Percentiles rank a stretch among this genome's conserved stretches.
phyloP scores from a whole-genome alignment of 768 basidiomycete species.

The Russula vinacea region DNA sequence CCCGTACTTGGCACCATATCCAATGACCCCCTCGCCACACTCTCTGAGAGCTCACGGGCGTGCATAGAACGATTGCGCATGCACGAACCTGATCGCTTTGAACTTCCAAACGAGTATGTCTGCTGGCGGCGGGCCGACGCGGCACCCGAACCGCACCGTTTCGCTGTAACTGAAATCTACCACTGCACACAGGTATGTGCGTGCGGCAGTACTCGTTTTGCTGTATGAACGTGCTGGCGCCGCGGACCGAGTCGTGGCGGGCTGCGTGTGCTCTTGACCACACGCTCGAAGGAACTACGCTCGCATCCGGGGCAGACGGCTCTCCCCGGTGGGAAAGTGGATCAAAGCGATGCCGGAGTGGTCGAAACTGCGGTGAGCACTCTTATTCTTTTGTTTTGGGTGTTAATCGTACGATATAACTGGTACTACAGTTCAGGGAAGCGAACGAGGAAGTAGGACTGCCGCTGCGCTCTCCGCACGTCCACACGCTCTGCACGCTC shows the following conservation, averaged over 20 bases:
- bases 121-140: not conserved
- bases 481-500: slow-evolving; percentile 59
- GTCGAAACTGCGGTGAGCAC: slow-evolving; percentile 65
- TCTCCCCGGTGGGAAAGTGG: slow-evolving; percentile 76
- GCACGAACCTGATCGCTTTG: slow-evolving; percentile 13
- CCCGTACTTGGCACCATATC: slow-evolving; percentile 2
- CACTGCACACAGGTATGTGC: slow-evolving; percentile 24
- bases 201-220: slow-evolving; percentile 76
- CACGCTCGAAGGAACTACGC: slow-evolving; percentile 70
- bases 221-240: slow-evolving; percentile 72
- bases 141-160: too few species aligned
- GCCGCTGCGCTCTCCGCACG: slow-evolving; percentile 51
- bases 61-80: slow-evolving; percentile 22
- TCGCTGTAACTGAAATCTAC: too few species aligned
- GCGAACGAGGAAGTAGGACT: slow-evolving; percentile 83
- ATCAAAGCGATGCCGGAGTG: slow-evolving; percentile 59
- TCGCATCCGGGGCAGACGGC: slow-evolving; percentile 82
- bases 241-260: too few species aligned
- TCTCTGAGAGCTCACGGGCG: slow-evolving; percentile 18
- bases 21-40: not conserved
- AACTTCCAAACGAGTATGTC: slow-evolving; percentile 17
- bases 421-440: slow-evolving; percentile 68
- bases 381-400: not conserved
- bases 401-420: not conserved
- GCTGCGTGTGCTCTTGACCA: slow-evolving; percentile 78